Evolutionary conservation across 352 stramenopile genomes (phyloP).

Genomic region (Globisporangium abappressorium): DNA sequence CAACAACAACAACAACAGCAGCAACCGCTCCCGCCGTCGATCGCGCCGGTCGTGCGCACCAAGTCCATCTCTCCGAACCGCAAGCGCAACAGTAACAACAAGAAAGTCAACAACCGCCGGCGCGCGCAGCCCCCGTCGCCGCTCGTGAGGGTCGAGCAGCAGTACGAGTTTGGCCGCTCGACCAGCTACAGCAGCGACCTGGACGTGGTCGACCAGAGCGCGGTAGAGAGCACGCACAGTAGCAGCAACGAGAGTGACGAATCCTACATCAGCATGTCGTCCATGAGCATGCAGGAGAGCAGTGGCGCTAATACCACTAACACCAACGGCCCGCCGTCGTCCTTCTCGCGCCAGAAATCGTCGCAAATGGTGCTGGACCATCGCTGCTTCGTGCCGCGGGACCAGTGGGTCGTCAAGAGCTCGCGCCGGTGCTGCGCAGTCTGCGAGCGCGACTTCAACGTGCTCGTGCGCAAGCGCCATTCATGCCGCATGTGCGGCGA

Average conservation of each 20-base stretch:
- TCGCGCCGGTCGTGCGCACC: slow-evolving; percentile 11
- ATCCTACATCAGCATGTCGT: slow-evolving; percentile 6
- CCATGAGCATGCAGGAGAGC: slow-evolving; percentile 11
- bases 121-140: background rate
- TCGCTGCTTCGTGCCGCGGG: slow-evolving; percentile 50
- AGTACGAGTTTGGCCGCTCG: slow-evolving; percentile 22
- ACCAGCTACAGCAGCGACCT: slow-evolving; percentile 1
- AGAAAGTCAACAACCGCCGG: slow-evolving; percentile 18
- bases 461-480: slow-evolving; percentile 63
- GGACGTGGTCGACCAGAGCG: slow-evolving; percentile 13
- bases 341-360: slow-evolving; percentile 9
- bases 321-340: slow-evolving; percentile 14
- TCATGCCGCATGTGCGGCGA: slow-evolving; percentile 82
- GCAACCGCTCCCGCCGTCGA: slow-evolving; percentile 1
- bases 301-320: slow-evolving; percentile 17
- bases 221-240: slow-evolving; percentile 15
- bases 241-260: slow-evolving; percentile 23
- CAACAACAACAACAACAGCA: background rate
- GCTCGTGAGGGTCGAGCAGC: slow-evolving; percentile 14
- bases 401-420: slow-evolving; percentile 56
- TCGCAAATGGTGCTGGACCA: slow-evolving; percentile 51
- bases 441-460: slow-evolving; percentile 65
- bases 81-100: slow-evolving; percentile 21
- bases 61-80: slow-evolving; percentile 15
- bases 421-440: slow-evolving; percentile 54